Evolutionary conservation across 345 rosid species (phyloP), one percentile per base, ranked within the genome.

Genomic region (Anacardium occidentale): DNA sequence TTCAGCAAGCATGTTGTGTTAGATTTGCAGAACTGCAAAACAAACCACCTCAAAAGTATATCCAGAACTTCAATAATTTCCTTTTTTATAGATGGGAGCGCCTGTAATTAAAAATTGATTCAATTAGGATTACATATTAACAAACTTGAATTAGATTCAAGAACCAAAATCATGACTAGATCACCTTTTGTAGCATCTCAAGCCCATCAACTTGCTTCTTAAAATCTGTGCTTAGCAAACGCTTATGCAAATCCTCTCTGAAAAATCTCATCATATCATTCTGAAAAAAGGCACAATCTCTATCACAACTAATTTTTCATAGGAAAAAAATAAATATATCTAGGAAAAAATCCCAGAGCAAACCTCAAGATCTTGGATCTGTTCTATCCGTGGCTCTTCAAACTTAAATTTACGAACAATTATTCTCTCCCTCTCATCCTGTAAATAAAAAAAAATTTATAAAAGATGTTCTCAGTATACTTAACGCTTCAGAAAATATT

Each of bases 361-460:
- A 76, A 96, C 99, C 98, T 96, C 99, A 78, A 96, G 96, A 79
- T 96, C 99, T 81, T 91, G 99, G 79, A 96, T 89, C 78, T 91
- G 98, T 67, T 93, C 99, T 9, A 87, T 79, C 64, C 98, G 90
- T 24, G 80, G 82, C 75, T 96, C 98, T 79, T 96, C 98, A 15
- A 89, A 96, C 74, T 93, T 96, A 72, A 88, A 83, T 83, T 87
- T 86, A 15, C 97, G 93, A 66, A 89, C 91, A 51, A 96, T 87
- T 81, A 93, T 73, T 84, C 97, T 90, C 81, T 93, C 98, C 80
- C 99, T 86, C 34, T 93, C 98, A 74, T 93, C 99, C 99, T 96
- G 91, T 50, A 72, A 11, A 71, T 45, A 25, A 15, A 50, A 29
- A 45, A 32, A 10, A 37, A 20, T 18, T 69, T 15, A 45, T 29